Percentiles rank a stretch among this genome's conserved stretches.
Conservation (phyloP, 495 filamentous ascomycete genomes). For the Hypoxylon fragiforme region DNA sequence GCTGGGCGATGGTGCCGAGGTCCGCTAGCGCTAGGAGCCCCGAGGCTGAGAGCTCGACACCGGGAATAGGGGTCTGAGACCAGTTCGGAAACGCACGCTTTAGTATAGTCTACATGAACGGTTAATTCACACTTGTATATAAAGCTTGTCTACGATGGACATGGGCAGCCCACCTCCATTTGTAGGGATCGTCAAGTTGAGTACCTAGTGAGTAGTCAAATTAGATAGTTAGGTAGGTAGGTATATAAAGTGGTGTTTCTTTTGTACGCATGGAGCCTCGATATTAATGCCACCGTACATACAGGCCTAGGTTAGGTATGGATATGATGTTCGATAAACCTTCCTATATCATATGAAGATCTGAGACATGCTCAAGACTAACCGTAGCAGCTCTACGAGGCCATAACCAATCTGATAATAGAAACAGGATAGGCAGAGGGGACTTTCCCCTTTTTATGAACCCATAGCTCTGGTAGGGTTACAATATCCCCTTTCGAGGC, state of each 20-base stretch:
- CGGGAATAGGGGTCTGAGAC: slow-evolving; percentile 41
- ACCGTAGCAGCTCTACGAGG: neutral
- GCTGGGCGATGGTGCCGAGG: slow-evolving; percentile 54
- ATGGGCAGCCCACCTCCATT: slow-evolving; percentile 23
- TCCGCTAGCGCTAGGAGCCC: slow-evolving; percentile 61
- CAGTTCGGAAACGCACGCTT: slow-evolving; percentile 41
- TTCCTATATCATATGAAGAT: neutral
- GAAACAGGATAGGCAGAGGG: slow-evolving; percentile 2
- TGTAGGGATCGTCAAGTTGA: too few relatives aligned
- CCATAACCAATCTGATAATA: neutral
- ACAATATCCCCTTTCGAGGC: slow-evolving; percentile 15
- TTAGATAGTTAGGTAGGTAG: too few relatives aligned
- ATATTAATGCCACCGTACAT: neutral
- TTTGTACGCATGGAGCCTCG: neutral
- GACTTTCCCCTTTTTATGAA: slow-evolving; percentile 11
- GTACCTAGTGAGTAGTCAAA: too few relatives aligned
- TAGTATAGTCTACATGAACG: slow-evolving; percentile 22
- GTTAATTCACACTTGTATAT: slow-evolving; percentile 5
- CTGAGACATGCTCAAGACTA: neutral
- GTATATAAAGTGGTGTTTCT: too few relatives aligned
- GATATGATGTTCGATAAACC: neutral
- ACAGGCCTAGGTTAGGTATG: too few relatives aligned
- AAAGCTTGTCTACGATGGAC: neutral
- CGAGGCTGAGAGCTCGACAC: slow-evolving; percentile 49
- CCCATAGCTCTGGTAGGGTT: slow-evolving; percentile 20